Conservation (phyloP, 768 basidiomycete genomes). For the Pleurotus tuoliensis region DNA sequence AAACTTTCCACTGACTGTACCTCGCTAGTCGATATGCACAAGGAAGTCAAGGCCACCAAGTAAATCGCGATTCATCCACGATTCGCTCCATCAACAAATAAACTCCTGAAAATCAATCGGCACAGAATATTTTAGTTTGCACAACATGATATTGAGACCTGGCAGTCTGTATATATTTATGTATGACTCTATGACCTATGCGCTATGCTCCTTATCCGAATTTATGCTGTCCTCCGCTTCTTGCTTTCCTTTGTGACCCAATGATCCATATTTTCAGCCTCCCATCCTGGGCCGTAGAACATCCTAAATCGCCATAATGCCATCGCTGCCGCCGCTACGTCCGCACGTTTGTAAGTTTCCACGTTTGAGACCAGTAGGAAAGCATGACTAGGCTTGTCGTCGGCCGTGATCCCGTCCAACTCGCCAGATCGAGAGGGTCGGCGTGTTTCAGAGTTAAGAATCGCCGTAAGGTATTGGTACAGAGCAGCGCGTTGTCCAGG, state of each 20-base stretch:
- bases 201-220: slow-evolving; percentile 4
- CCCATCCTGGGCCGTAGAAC: slow-evolving; percentile 65
- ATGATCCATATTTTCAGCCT: slow-evolving; percentile 18
- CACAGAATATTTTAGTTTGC: background rate
- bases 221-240: slow-evolving; percentile 7
- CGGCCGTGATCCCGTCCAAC: slow-evolving; percentile 14
- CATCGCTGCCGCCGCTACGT: slow-evolving; percentile 60
- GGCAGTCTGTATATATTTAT: slow-evolving; percentile 4
- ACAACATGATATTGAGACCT: background rate
- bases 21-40: slow-evolving; percentile 38
- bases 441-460: slow-evolving; percentile 4
- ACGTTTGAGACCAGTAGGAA: slow-evolving; percentile 59
- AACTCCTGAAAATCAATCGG: background rate
- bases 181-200: background rate
- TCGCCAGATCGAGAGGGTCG: background rate
- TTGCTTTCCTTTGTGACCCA: slow-evolving; percentile 3
- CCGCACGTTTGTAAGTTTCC: slow-evolving; percentile 46
- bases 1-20: slow-evolving; percentile 4
- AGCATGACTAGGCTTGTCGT: slow-evolving; percentile 59
- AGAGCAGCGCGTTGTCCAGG: slow-evolving; percentile 58
- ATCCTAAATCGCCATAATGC: slow-evolving; percentile 79
- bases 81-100: too few relatives aligned
- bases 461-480: slow-evolving; percentile 37
- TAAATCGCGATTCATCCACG: background rate
- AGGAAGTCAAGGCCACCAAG: slow-evolving; percentile 3